These are phyloP conservation scores for Epicoccum nigrum DNA, from an alignment of 2,329 filamentous ascomycete species.

Conservation along the genomic window DNA sequence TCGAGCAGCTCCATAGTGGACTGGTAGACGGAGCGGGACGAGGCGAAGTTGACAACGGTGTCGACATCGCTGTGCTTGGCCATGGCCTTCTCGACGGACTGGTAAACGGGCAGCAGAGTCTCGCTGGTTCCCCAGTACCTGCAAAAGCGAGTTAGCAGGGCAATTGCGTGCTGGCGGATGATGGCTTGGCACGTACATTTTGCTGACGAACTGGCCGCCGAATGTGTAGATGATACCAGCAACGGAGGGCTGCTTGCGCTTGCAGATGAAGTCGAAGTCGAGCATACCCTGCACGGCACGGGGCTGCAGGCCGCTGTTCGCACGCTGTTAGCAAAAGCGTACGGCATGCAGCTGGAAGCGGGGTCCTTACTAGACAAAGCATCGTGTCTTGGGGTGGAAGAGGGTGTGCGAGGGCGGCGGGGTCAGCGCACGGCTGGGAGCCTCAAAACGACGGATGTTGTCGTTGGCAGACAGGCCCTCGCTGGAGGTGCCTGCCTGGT, in stretches of 20 bases:
- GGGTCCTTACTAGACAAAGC: constrained; percentile 85
- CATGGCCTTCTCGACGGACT: constrained; percentile 89
- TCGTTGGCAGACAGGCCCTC: constrained; percentile 79
- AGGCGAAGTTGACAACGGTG: constrained; percentile 99
- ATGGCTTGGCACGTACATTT: constrained; percentile 70
- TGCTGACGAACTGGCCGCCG: constrained; percentile 99
- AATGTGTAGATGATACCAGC: constrained; percentile 99
- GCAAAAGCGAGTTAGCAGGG: constrained; percentile 23
- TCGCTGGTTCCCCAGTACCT: constrained; percentile 99
- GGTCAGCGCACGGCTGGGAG: constrained; percentile 89
- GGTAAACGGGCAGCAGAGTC: constrained; percentile 97
- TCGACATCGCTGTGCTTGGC: constrained; percentile 97
- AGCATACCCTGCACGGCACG: constrained; percentile 71
- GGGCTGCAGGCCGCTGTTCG: constrained; percentile 83
- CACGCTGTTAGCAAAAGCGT: constrained; percentile 27
- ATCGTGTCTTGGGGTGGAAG: constrained; percentile 99
- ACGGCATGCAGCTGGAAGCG: constrained; percentile 11
- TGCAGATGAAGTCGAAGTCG: constrained; percentile 99
- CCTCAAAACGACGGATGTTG: constrained; percentile 96
- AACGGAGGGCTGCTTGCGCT: constrained; percentile 93
- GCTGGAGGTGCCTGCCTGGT: constrained; percentile 39
- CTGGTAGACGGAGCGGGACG: constrained; percentile 96
- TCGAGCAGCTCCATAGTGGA: constrained; percentile 99
- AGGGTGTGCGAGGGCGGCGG: constrained; percentile 86
- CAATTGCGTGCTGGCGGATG: constrained; percentile 3